Base-by-base conservation (phyloP, 1,284 basidiomycete species). In the Ceratobasidium sp. region DNA sequence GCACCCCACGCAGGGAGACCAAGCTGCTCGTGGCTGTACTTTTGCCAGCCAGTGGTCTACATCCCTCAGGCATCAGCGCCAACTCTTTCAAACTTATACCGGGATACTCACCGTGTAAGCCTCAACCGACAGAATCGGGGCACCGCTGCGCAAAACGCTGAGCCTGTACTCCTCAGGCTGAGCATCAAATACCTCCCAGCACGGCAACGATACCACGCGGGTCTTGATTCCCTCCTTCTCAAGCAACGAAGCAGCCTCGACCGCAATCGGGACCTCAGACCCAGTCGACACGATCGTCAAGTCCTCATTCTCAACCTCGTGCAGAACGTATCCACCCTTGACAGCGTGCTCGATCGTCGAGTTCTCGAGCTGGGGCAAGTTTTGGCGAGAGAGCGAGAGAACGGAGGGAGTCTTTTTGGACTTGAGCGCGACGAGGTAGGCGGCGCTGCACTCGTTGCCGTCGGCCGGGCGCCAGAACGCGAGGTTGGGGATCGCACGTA, bases 381-480 rank as follows among this genome's bases (percentile, higher is more conserved):
- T 95, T 83, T 96, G 94, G 73, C 95, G 91, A 57, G 94, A 93
- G 74, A 96, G 89, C n/a, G 90, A 91, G 75, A 96, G 85, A 76
- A 96, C 87, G 43, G 95, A 96, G 47, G 96, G 96, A 14, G 93
- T 96, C 77, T 85, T 82, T 77, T 82, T 87, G 76, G 91, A 89
- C 76, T 87, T 85, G 79, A 98, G 82, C 64, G 95, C 92, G 63
- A 91, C 87, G 77, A 89, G 83, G 86, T 98, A 98, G 23, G 95
- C 88, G 47, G 93, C 96, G 44, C 93, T 96, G 44, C 93, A 94
- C 86, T 97, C 96, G 81, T 97, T 96, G 55, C 95, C 95, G 81
- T 98, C 95, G 49, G 95, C 95, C 7, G 94, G 94, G 74, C 93
- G 89, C 93, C 93, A 95, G 86, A 95, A 93, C 74, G 91, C 91